A percentile compares a stretch with the other conserved stretches of the same genome.
Evolutionary conservation across 345 rosid genomes (phyloP).

Genomic region (Bretschneidera sinensis): DNA sequence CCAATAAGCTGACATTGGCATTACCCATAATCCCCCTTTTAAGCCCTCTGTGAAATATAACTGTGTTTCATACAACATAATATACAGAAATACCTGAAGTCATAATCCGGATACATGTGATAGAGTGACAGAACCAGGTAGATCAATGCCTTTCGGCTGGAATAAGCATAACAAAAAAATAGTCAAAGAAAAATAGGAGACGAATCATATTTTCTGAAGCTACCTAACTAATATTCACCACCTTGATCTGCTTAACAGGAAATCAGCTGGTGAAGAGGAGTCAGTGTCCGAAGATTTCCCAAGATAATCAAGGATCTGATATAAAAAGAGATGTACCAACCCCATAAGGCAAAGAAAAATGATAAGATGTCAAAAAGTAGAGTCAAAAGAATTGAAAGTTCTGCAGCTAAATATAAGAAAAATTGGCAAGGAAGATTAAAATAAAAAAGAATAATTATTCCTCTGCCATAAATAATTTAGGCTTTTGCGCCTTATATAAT

Average conservation of each 20-base stretch:
- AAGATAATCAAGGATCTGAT: conserved; percentile 82
- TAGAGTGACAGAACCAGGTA: conserved; percentile 88
- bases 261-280: conserved; percentile 74
- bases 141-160: conserved; percentile 95
- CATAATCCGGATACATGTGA: conserved; percentile 93
- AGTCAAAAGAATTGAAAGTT: background rate
- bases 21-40: conserved; percentile 93
- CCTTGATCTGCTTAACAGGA: conserved; percentile 90
- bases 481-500: too few species aligned
- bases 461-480: too few species aligned
- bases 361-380: background rate
- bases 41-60: conserved; percentile 11
- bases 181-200: conserved; percentile 17
- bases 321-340: conserved; percentile 6
- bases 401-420: background rate
- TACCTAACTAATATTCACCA: conserved; percentile 22
- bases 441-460: too few species aligned
- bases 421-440: too few species aligned
- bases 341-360: background rate
- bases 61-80: conserved; percentile 8
- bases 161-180: conserved; percentile 26
- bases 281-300: conserved; percentile 80
- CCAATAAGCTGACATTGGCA: conserved; percentile 88
- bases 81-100: conserved; percentile 76
- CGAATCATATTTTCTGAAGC: conserved; percentile 8